Evolutionary conservation across 2,329 filamentous ascomycete genomes (phyloP), one percentile per base, ranked within the genome.

Genomic region (Aspergillus glaucus): DNA sequence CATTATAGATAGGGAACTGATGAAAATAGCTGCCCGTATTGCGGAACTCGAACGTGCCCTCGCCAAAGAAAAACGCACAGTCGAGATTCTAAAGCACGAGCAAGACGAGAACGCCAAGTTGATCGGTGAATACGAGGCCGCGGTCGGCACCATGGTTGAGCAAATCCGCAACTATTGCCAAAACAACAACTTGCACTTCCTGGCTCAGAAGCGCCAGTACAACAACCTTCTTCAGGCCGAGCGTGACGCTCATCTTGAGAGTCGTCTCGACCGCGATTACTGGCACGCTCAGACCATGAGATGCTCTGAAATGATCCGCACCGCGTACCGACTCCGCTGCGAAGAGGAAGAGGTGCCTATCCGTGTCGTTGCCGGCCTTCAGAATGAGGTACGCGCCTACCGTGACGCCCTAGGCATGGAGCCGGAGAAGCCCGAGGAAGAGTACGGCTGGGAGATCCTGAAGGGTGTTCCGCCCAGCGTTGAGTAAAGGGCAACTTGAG

Each of bases 141-240:
- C 62, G 8, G 63, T 77, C 22, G 74, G 74, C 36, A 68, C 65
- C 6, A 74, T 76, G 61, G 72, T 75, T 15, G 74, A 77, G 47
- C 73, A 75, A 51, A 74, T 77, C 47, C 74, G 75, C 50, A 73
- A 72, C 56, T 76, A 76, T 55, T 74, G 71, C 57, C 71, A 71
- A 52, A 74, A 74, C 59, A 74, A 74, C 57, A 75, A 76, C 50
- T 67, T 70, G 61, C 66, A 74, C 43, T 75, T 69, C 50, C 65
- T 75, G 6, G 61, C 68, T 4, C 72, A 75, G 53, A 73, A 73
- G 52, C 67, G 65, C 39, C 73, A 75, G 54, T 77, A 76, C 60
- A 76, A 76, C 55, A 68, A 73, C 41, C 67, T 77, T 4, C 65
- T 77, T 12, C 74, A 77, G 51, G 70, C 70, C 8, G 75, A 77